These are phyloP conservation scores for Aspergillus neoniger DNA, from an alignment of 2,329 filamentous ascomycete genomes.

Conservation along the genomic window DNA sequence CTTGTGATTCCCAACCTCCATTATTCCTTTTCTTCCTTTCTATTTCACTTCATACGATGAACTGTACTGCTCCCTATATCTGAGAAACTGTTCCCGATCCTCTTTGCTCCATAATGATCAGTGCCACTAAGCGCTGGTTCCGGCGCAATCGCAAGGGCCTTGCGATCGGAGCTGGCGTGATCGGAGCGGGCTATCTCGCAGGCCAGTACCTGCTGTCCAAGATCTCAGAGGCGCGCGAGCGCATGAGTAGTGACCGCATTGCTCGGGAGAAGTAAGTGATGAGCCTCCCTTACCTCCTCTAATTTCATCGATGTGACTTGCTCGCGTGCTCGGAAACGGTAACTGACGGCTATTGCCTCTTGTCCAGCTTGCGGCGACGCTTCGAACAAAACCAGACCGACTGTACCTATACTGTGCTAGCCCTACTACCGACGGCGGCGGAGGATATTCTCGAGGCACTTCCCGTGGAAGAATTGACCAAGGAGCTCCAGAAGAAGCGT, in stretches of 20 bases:
- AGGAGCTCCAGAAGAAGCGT: slow-evolving; percentile 93
- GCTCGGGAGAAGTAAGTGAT: slow-evolving; percentile 85
- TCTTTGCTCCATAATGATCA: slow-evolving; percentile 55
- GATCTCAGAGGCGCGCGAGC: slow-evolving; percentile 89
- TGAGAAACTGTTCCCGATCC: slow-evolving; percentile 10
- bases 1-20: background rate
- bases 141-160: slow-evolving; percentile 87
- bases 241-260: slow-evolving; percentile 94
- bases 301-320: slow-evolving; percentile 3
- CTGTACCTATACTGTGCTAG: slow-evolving; percentile 97
- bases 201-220: slow-evolving; percentile 91
- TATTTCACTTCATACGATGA: slow-evolving; percentile 18
- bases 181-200: slow-evolving; percentile 87
- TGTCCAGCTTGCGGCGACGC: slow-evolving; percentile 76
- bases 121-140: slow-evolving; percentile 84
- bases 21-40: background rate
- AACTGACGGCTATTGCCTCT: slow-evolving; percentile 14
- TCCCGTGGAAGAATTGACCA: slow-evolving; percentile 88
- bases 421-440: slow-evolving; percentile 86
- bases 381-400: slow-evolving; percentile 99
- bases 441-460: slow-evolving; percentile 84
- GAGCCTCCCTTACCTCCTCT: background rate
- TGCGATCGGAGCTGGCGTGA: slow-evolving; percentile 80
- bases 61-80: slow-evolving; percentile 7
- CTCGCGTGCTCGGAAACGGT: slow-evolving; percentile 16